Evolutionary conservation across 2,329 filamentous ascomycete genomes (phyloP), one percentile per base, ranked within the genome.

Genomic region (Chalara sp.): DNA sequence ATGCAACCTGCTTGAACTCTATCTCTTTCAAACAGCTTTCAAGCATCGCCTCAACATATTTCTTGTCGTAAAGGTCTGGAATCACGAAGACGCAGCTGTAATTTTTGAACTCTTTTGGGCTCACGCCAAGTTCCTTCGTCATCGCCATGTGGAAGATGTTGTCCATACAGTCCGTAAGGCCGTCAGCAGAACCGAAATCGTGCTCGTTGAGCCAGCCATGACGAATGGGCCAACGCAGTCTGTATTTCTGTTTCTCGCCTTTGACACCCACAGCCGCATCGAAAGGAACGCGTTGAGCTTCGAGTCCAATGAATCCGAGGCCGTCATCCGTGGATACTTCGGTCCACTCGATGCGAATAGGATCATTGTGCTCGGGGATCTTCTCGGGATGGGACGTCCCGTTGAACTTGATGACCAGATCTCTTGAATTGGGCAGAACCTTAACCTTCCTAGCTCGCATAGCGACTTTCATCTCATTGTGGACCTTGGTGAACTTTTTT

Each of bases 31-130:
- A 86, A 60, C 92, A 82, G 53, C 93, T 88, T 50, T 91, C 85
- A 41, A 99, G 75, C 7, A 95, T 74, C 64, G 87, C 84, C 46
- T 89, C 89, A 13, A 97, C 89, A 57, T 96, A 95, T 47, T 81
- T 82, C 67, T 95, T 95, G 71, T 99, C 93, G 70, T 97, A 99
- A 7, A 99, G 76, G 66, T 99, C 93, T 0, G 93, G 93, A 44
- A 99, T 95, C 56, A 99, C 84, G 63, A 97, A 89, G n/a, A 96
- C 91, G 61, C 90, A 96, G 62, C 88, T 93, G 69, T 96, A 97
- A 66, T 95, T 87, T 49, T 80, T 79, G 83, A 91, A 95, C 47
- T 92, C 84, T 61, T 85, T 87, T 62, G 87, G 87, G 56, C 81
- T 83, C 41, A 96, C 68, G 1, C 87, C 88, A 6, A 97, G 76